Evolutionary conservation across 148 eudicot genomes (phyloP).

Genomic region (Cornus controversa): DNA sequence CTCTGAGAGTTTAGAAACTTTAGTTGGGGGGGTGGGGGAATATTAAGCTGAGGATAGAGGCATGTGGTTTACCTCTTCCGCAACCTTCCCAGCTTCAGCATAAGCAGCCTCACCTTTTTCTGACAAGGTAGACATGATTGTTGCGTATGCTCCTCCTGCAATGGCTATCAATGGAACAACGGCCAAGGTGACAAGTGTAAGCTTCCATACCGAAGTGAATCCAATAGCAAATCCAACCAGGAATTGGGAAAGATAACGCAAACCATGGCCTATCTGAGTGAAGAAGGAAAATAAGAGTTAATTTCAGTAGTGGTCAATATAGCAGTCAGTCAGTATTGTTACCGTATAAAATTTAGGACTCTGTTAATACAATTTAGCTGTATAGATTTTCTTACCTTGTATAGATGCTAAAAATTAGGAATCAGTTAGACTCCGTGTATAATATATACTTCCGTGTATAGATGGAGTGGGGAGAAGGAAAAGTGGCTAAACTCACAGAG

Average conservation of each 20-base stretch:
- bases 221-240: constrained; percentile 59
- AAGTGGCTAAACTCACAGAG: too few species aligned
- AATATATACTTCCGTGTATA: too few species aligned
- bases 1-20: not conserved
- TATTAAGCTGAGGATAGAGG: constrained; percentile 5
- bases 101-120: constrained; percentile 64
- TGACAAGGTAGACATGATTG: constrained; percentile 58
- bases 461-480: too few species aligned
- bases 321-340: not conserved
- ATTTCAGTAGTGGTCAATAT: not conserved
- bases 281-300: not conserved
- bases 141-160: constrained; percentile 64
- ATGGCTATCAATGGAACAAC: constrained; percentile 65
- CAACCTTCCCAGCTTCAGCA: constrained; percentile 71
- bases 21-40: not conserved
- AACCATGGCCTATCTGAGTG: constrained; percentile 65
- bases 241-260: constrained; percentile 68
- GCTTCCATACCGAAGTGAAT: constrained; percentile 65
- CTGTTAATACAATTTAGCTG: too few species aligned
- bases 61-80: constrained; percentile 56
- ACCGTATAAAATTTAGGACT: too few species aligned
- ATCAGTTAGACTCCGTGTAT: too few species aligned
- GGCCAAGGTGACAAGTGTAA: constrained; percentile 60
- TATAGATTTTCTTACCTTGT: too few species aligned
- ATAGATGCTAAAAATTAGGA: too few species aligned